Conservation (phyloP, 2,329 filamentous ascomycete species). For the Didymella arachidicola region DNA sequence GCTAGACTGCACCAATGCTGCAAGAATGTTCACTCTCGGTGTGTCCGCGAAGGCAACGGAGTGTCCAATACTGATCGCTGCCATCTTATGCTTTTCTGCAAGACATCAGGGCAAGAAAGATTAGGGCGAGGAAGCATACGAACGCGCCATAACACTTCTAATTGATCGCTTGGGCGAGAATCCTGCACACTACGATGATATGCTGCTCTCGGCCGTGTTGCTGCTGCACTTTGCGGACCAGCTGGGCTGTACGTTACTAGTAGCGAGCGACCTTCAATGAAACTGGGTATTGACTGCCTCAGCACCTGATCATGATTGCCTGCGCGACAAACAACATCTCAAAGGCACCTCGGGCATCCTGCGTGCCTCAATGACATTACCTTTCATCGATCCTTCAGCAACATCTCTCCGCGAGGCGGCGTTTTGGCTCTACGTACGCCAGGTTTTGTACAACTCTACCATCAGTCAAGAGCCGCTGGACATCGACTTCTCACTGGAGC, state of each 20-base stretch:
- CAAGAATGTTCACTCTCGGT: slow-evolving; percentile 38
- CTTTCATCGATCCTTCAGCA: slow-evolving; percentile 39
- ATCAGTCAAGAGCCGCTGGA: slow-evolving; percentile 43
- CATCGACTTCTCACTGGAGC: slow-evolving; percentile 37
- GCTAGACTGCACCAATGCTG: slow-evolving; percentile 42
- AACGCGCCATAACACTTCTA: slow-evolving; percentile 37
- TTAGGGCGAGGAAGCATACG: slow-evolving; percentile 34
- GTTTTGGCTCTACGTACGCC: slow-evolving; percentile 46
- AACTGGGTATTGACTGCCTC: neutral
- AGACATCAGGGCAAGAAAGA: slow-evolving; percentile 31
- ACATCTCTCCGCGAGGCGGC: slow-evolving; percentile 43
- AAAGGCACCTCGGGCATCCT: slow-evolving; percentile 42
- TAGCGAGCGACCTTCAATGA: neutral
- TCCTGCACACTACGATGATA: slow-evolving; percentile 35
- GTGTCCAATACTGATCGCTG: slow-evolving; percentile 36
- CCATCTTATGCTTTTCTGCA: slow-evolving; percentile 41
- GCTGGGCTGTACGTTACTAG: slow-evolving; percentile 18
- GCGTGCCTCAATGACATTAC: slow-evolving; percentile 32
- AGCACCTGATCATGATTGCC: slow-evolving; percentile 32
- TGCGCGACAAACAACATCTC: slow-evolving; percentile 38
- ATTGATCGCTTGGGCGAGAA: slow-evolving; percentile 37
- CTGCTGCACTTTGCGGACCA: slow-evolving; percentile 45
- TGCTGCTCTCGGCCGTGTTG: slow-evolving; percentile 41
- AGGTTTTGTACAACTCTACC: slow-evolving; percentile 42
- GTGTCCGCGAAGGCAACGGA: slow-evolving; percentile 34